phyloP scores from a whole-genome alignment of 2,329 filamentous ascomycete genomes.

The Dactylellina haptotyla region DNA sequence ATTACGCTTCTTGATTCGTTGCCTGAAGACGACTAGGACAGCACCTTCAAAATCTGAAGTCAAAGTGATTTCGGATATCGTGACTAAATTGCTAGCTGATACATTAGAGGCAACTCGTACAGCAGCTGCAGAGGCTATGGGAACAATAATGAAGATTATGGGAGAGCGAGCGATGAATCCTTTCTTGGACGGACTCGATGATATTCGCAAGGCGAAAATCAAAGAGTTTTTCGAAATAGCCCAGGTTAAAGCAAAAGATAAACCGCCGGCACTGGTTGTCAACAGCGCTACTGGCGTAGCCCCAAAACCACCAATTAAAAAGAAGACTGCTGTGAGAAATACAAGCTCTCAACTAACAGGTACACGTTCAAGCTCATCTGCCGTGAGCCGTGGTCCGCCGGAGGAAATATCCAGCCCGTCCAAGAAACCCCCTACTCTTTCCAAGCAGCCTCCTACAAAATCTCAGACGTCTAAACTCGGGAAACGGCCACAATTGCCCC shows the following conservation, averaged over 20 bases:
- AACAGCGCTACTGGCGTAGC: slow-evolving; percentile 65
- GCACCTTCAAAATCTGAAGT: slow-evolving; percentile 87
- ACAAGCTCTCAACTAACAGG: slow-evolving; percentile 65
- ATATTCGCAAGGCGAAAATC: slow-evolving; percentile 93
- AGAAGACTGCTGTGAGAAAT: slow-evolving; percentile 68
- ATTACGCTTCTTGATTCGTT: slow-evolving; percentile 90
- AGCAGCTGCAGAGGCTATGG: slow-evolving; percentile 89
- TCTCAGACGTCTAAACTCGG: slow-evolving; percentile 42
- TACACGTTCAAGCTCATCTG: slow-evolving; percentile 59
- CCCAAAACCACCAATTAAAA: slow-evolving; percentile 58
- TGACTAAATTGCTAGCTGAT: slow-evolving; percentile 89
- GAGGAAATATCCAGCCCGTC: slow-evolving; percentile 61
- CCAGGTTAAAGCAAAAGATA: slow-evolving; percentile 88
- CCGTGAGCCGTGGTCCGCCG: slow-evolving; percentile 63
- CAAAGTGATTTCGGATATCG: slow-evolving; percentile 83
- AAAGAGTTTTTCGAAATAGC: slow-evolving; percentile 88
- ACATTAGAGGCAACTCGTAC: slow-evolving; percentile 85
- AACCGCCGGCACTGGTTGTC: slow-evolving; percentile 72
- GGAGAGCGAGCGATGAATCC: slow-evolving; percentile 95
- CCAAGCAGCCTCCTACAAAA: slow-evolving; percentile 66
- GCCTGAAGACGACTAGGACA: slow-evolving; percentile 81
- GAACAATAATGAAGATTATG: slow-evolving; percentile 98
- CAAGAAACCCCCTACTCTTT: slow-evolving; percentile 62
- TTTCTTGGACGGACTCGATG: slow-evolving; percentile 89
- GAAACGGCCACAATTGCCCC: slow-evolving; percentile 62